Evolutionary conservation across 441 rosid species (phyloP), one percentile per base, ranked within the genome.

Genomic region (Biscutella laevigata): DNA sequence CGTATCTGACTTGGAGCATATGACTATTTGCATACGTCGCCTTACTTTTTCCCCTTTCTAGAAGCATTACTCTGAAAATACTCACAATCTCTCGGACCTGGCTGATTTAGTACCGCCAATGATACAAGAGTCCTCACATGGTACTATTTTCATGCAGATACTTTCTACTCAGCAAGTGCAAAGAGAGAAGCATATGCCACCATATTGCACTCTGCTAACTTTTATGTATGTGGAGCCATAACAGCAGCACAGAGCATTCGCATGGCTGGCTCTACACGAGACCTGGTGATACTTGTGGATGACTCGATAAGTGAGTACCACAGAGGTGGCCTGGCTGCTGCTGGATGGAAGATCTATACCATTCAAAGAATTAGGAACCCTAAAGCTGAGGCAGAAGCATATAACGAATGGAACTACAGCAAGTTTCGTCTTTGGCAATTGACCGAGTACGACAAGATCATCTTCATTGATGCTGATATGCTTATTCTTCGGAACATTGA

Each of bases 371-470:
- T 85, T 47, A 70, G 92, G 62, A 88, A 85, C 62, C 92, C 95
- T 0, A 85, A 81, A 68, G 95, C 89, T 2, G 71, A 85, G 56
- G 69, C 45, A 6, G 80, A 85, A 10, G 86, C 95, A 6, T 88
- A 88, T 65, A 88, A 88, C 20, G 92, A 88, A 60, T 88, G 84
- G 82, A 85, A 88, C 66, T 88, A 88, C 68, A 88, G 92, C 72
- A 88, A 88, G 72, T 88, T 88, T 57, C 85, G 89, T 30, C 86
- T 88, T 22, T 88, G 95, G 95, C 95, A 88, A 71, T 49, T 88
- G 66, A 83, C 92, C 3, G 71, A 85, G 33, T 88, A 83, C 24
- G 76, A 76, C 69, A 88, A 83, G 79, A 85, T 88, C 65, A 83
- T 88, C 49, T 88, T 88, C 70, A 77, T 88, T 5, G 96, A 88